Conservation (phyloP, 2,329 filamentous ascomycete genomes). For the Hypoxylon sp. region DNA sequence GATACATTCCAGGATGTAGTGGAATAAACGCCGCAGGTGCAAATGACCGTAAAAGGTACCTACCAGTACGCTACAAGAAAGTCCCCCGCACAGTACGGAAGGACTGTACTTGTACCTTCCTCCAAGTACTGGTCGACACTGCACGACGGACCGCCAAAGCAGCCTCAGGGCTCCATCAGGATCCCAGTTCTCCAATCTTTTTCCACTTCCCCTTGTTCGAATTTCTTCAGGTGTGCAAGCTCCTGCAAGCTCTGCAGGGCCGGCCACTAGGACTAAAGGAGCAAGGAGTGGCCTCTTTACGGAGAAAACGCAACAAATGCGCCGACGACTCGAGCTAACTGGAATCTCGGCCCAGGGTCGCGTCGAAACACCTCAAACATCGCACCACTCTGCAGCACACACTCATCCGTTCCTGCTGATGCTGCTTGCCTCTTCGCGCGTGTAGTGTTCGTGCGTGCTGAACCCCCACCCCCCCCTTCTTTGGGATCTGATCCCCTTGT, state of each 20-base stretch:
- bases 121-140: conserved; percentile 25
- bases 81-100: not conserved
- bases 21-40: conserved; percentile 4
- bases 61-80: not conserved
- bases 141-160: conserved; percentile 49
- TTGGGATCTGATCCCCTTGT: conserved; percentile 43
- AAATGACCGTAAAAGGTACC: not conserved
- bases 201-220: conserved; percentile 39
- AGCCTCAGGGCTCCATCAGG: conserved; percentile 50
- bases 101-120: not conserved
- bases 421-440: conserved; percentile 15
- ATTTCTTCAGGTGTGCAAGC: conserved; percentile 35
- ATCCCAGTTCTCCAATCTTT: conserved; percentile 46
- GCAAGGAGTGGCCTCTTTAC: conserved; percentile 47
- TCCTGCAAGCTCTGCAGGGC: conserved; percentile 34
- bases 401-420: conserved; percentile 40
- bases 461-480: conserved; percentile 37
- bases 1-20: not conserved
- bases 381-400: conserved; percentile 47
- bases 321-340: conserved; percentile 51
- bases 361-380: conserved; percentile 54
- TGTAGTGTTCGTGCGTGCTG: conserved; percentile 35
- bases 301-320: conserved; percentile 52
- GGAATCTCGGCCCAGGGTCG: conserved; percentile 56
- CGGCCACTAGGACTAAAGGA: conserved; percentile 50